phyloP scores from a whole-genome alignment of 2,329 filamentous ascomycete genomes.

The Phialocephala sp. region DNA sequence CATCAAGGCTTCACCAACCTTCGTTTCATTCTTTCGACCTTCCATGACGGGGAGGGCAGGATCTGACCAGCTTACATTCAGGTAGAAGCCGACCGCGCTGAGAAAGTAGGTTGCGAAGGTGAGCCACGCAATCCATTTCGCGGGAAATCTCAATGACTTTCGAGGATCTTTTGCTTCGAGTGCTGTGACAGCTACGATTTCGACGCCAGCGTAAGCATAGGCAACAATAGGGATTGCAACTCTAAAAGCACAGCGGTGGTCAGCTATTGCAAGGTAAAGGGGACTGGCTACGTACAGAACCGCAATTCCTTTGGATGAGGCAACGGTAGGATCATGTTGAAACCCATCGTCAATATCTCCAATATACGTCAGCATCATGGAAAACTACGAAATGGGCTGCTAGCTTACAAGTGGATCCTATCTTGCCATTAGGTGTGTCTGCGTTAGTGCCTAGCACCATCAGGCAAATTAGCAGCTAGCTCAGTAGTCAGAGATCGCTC shows the following conservation, averaged over 20 bases:
- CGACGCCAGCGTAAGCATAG: conserved; percentile 44
- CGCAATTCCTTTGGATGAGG: conserved; percentile 36
- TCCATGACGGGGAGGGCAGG: conserved; percentile 29
- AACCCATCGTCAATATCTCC: conserved; percentile 22
- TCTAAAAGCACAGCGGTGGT: conserved; percentile 18
- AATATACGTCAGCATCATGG: background rate
- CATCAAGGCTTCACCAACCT: background rate
- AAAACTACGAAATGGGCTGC: background rate
- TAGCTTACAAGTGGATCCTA: background rate
- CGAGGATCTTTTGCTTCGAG: conserved; percentile 41
- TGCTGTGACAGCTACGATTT: conserved; percentile 44
- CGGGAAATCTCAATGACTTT: conserved; percentile 36
- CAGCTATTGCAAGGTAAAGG: background rate
- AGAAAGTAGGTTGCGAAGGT: conserved; percentile 40
- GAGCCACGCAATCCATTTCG: conserved; percentile 40
- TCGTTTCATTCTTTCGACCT: conserved; percentile 16
- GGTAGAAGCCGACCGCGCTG: conserved; percentile 36
- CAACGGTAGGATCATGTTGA: conserved; percentile 35
- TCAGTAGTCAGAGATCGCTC: background rate
- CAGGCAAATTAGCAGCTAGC: background rate
- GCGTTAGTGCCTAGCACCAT: background rate
- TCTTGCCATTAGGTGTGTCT: background rate
- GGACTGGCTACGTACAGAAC: conserved; percentile 35
- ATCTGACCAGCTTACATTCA: conserved; percentile 39
- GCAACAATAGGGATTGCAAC: conserved; percentile 42